Evolutionary conservation across 1,284 basidiomycete species (phyloP), one percentile per base, ranked within the genome.

Genomic region (Exobasidium rhododendri): DNA sequence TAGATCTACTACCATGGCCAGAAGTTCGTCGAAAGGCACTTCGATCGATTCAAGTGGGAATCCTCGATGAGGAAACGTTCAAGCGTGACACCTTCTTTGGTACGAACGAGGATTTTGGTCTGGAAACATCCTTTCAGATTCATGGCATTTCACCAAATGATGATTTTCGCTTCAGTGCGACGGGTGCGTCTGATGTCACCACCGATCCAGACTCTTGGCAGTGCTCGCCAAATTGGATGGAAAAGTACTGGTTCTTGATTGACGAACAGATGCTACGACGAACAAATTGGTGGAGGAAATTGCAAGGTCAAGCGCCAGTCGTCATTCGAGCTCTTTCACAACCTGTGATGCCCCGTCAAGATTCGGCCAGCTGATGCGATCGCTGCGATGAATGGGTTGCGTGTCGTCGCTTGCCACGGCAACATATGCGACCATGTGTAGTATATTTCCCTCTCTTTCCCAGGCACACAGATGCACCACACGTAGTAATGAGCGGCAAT

Each of bases 1-100:
- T 59, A 45, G 58, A 59, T 26, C 20, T 57, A n/a, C 46, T 59
- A 28, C 58, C 58, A 28, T 59, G 58, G 58, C 58, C 58, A 1
- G 22, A 29, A n/a, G 46, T 50, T 7, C 52, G 58, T 13, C 20
- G 26, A 10, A 28, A 32, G 20, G 50, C 30, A 32, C 17, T 52
- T 40, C 4, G 17, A 40, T n/a, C 50, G 26, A 52, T 52, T 13
- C 20, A 52, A 32, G 3, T 26, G 17, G 30, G 30, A 4, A n/a
- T 52, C 2, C 17, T 52, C 26, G 50, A 52, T 32, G 20, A 52
- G 5, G 50, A 52, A n/a, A 52, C 50, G 30, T 52, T 52, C 13
- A 52, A 52, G 13, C 20, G 20, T 32, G 50, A 52, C 26, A 52
- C 30, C 3, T 17, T 52, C n/a, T 52, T 52, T 32, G 50, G 50